Conservation (phyloP, 805 yeast genomes). For the Zygoascus bituminiphila region DNA sequence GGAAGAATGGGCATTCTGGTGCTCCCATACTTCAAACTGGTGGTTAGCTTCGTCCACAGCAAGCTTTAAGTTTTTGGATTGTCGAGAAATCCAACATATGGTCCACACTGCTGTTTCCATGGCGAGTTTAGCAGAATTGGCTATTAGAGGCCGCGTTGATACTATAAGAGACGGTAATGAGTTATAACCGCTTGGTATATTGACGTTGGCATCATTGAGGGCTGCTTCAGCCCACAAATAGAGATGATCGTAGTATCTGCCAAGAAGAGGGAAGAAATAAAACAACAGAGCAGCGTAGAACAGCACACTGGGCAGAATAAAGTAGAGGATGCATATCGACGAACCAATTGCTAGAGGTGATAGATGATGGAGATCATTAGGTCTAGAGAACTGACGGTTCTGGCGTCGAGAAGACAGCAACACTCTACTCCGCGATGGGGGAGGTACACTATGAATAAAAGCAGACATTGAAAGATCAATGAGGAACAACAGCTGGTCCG, state of each 20-base stretch:
- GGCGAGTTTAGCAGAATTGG: not conserved
- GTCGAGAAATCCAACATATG: constrained; percentile 1
- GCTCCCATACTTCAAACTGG: not conserved
- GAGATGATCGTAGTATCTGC: not conserved
- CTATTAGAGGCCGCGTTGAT: not conserved
- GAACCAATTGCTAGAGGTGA: not conserved
- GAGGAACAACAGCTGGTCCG: no score
- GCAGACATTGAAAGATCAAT: no score
- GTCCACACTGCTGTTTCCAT: not conserved
- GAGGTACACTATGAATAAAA: not conserved
- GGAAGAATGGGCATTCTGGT: not conserved
- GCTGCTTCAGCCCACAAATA: not conserved
- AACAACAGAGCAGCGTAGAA: not conserved
- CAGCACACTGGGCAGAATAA: not conserved
- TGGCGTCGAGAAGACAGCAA: not conserved
- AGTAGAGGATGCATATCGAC: not conserved
- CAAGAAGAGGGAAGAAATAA: not conserved
- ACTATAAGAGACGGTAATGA: not conserved
- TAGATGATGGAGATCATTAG: not conserved
- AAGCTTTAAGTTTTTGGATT: not conserved
- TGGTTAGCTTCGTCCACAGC: not conserved
- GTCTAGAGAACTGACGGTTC: not conserved
- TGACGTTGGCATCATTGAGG: not conserved
- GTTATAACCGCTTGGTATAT: not conserved
- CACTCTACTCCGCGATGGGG: not conserved